These are phyloP conservation scores for Aureobasidium sp. DNA, from an alignment of 2,329 filamentous ascomycete species.

Conservation along the genomic window DNA sequence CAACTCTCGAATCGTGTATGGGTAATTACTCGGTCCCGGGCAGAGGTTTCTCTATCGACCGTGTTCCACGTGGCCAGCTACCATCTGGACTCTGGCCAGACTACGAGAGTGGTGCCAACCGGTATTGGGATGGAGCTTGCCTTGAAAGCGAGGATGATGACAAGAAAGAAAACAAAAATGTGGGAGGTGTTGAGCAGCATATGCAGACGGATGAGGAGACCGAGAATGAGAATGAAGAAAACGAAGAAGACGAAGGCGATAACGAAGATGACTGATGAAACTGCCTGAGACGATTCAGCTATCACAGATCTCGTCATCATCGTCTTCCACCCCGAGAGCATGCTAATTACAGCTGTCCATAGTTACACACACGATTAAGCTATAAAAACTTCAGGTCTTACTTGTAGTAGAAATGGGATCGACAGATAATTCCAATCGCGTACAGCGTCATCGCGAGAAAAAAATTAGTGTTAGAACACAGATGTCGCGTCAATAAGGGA, in stretches of 20 bases:
- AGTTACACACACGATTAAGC: background rate
- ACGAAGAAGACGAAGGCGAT: constrained; percentile 64
- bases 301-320: too few species aligned
- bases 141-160: background rate
- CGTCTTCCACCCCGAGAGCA: too few species aligned
- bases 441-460: too few species aligned
- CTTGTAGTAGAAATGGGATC: too few species aligned
- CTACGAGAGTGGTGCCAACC: background rate
- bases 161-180: background rate
- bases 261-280: background rate
- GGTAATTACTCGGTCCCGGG: background rate
- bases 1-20: background rate
- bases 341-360: background rate
- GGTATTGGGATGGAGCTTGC: background rate
- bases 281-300: too few species aligned
- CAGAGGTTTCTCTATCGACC: background rate
- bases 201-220: too few species aligned
- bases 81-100: background rate
- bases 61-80: background rate
- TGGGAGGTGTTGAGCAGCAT: too few species aligned
- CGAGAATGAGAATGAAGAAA: constrained; percentile 91
- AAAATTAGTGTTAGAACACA: too few species aligned
- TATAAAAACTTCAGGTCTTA: background rate
- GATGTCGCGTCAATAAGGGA: too few species aligned
- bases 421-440: too few species aligned